These are phyloP conservation scores for Neofusicoccum sp. DNA, from an alignment of 2,329 filamentous ascomycete species.

Conservation along the genomic window DNA sequence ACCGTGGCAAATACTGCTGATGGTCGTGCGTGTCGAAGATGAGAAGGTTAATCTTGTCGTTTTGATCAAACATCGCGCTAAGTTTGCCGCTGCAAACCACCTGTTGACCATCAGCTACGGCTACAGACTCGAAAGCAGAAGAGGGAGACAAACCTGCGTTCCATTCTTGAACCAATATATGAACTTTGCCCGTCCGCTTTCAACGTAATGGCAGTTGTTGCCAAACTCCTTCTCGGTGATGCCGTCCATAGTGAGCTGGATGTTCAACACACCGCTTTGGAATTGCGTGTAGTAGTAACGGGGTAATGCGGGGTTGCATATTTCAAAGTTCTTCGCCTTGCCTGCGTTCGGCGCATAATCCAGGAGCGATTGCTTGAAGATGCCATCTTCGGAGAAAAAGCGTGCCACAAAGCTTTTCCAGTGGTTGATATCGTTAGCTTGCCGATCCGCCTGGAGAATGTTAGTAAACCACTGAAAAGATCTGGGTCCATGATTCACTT, in stretches of 20 bases:
- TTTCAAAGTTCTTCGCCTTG: constrained; percentile 79
- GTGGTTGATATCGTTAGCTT: constrained; percentile 66
- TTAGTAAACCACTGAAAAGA: neutral
- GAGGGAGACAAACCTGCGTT: constrained; percentile 65
- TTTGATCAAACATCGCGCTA: constrained; percentile 73
- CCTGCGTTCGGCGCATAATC: constrained; percentile 45
- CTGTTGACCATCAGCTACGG: constrained; percentile 44
- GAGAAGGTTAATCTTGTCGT: constrained; percentile 79
- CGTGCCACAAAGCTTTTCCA: constrained; percentile 78
- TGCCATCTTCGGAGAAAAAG: constrained; percentile 77
- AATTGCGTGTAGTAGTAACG: constrained; percentile 91
- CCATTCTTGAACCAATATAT: constrained; percentile 87
- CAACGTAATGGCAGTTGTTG: constrained; percentile 69
- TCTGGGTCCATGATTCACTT: constrained; percentile 38
- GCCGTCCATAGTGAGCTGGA: constrained; percentile 81
- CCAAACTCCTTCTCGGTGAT: constrained; percentile 57
- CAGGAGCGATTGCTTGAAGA: constrained; percentile 70
- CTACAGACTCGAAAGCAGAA: neutral
- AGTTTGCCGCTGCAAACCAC: constrained; percentile 75
- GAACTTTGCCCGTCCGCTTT: constrained; percentile 73
- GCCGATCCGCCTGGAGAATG: constrained; percentile 27
- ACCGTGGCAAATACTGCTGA: constrained; percentile 79
- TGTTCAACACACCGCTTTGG: constrained; percentile 77
- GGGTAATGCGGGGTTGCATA: constrained; percentile 75
- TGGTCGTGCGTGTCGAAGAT: constrained; percentile 76